Conservation (phyloP, 257 asterid species). For the Capsicum pubescens region DNA sequence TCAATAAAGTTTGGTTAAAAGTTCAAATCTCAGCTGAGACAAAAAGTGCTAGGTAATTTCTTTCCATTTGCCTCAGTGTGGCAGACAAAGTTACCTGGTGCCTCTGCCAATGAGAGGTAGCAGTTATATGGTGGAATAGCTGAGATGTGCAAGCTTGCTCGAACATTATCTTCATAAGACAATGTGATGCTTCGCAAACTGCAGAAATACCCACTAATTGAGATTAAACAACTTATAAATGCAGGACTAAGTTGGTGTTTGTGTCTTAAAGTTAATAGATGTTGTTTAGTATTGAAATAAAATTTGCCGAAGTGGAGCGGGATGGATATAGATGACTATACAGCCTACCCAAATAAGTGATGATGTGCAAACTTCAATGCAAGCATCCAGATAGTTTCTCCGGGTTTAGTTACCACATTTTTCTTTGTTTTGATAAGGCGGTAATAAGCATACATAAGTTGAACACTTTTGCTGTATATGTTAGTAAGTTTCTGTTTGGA, state of each 20-base stretch:
- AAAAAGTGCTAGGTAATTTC: neutral
- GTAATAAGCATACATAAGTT: neutral
- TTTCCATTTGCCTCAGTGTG: neutral
- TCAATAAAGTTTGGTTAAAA: neutral
- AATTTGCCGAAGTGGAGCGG: neutral
- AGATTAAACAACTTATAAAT: neutral
- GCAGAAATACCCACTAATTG: neutral
- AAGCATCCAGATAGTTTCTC: neutral
- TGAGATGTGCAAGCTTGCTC: neutral
- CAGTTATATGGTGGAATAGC: neutral
- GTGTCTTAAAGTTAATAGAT: neutral
- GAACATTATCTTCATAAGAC: neutral
- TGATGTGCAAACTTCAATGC: neutral
- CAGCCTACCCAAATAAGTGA: too few relatives aligned
- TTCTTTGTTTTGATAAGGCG: neutral
- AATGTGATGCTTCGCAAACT: neutral
- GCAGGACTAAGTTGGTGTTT: neutral
- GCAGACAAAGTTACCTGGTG: neutral
- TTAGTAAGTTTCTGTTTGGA: neutral
- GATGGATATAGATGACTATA: neutral
- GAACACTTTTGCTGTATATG: neutral
- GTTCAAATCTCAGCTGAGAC: neutral
- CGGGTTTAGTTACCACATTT: neutral
- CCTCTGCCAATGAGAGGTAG: neutral
- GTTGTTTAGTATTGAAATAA: neutral